Evolutionary conservation across 108 stramenopile species (phyloP).

Genomic region (Pseudonitzschia delicatissima): DNA sequence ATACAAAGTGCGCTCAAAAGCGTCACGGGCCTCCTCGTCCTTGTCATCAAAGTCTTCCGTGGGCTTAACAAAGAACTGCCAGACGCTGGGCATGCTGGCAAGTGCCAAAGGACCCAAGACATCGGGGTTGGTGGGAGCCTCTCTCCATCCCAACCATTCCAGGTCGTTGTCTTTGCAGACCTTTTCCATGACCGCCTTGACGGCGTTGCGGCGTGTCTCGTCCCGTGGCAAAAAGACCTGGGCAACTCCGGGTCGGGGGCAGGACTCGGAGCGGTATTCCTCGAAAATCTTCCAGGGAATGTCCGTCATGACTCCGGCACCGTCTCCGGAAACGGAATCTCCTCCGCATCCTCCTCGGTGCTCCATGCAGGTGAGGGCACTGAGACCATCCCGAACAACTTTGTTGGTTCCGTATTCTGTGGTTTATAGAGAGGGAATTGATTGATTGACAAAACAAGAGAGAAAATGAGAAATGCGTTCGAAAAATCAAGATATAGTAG

Average conservation of each 20-base stretch:
- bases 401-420: constrained; percentile 75
- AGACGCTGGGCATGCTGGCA: constrained; percentile 74
- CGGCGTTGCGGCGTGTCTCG: constrained; percentile 53
- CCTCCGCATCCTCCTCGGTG: constrained; percentile 88
- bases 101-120: constrained; percentile 74
- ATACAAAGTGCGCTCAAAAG: constrained; percentile 94
- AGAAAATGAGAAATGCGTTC: neutral
- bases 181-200: constrained; percentile 76
- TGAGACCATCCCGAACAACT: constrained; percentile 70
- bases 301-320: constrained; percentile 93
- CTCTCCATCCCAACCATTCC: constrained; percentile 85
- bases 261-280: constrained; percentile 57
- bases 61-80: constrained; percentile 94
- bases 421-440: no score
- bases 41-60: constrained; percentile 56
- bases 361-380: constrained; percentile 84
- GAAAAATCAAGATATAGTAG: no score
- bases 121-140: constrained; percentile 74
- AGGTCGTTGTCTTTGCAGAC: constrained; percentile 85
- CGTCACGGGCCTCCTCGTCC: constrained; percentile 74
- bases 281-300: constrained; percentile 92
- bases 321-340: constrained; percentile 88
- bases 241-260: constrained; percentile 84
- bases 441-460: constrained; percentile 6
- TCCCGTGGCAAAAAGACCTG: constrained; percentile 93